Percentiles rank a stretch among this genome's conserved stretches.
phyloP scores from a whole-genome alignment of 768 basidiomycete species.

The Sistotremastrum niveocremeum region DNA sequence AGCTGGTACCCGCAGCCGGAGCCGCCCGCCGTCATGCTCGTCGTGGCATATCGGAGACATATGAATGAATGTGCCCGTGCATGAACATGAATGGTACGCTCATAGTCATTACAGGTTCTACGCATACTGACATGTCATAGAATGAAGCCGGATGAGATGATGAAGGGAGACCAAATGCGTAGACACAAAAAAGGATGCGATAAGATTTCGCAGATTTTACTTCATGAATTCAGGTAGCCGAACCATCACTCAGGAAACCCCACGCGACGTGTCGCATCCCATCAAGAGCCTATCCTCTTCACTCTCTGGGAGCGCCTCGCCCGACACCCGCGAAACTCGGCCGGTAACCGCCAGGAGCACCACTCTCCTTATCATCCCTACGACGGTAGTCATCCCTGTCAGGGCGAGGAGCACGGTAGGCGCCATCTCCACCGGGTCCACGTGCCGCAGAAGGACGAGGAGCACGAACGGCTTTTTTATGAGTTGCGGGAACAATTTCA shows the following conservation, averaged over 20 bases:
- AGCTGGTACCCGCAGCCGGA: too few relatives aligned
- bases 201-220: background rate
- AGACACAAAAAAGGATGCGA: background rate
- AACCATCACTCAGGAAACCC: too few relatives aligned
- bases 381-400: constrained; percentile 77
- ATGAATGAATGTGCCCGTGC: too few relatives aligned
- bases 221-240: background rate
- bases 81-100: too few relatives aligned
- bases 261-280: too few relatives aligned
- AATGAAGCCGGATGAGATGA: too few relatives aligned
- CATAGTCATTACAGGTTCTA: too few relatives aligned
- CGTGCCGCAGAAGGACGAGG: constrained; percentile 69
- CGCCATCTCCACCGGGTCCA: constrained; percentile 57
- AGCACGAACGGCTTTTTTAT: constrained; percentile 90
- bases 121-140: constrained; percentile 11
- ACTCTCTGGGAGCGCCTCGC: constrained; percentile 72
- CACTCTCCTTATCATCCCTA: constrained; percentile 68
- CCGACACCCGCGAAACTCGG: constrained; percentile 85
- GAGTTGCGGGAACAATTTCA: constrained; percentile 95
- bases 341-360: constrained; percentile 78
- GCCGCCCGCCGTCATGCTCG: too few relatives aligned
- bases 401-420: constrained; percentile 80
- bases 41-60: too few relatives aligned
- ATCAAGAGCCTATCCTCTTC: constrained; percentile 1
- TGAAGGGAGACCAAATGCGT: background rate